A percentile compares a stretch with the other conserved stretches of the same genome.
Evolutionary conservation across 1,139 yeast species (phyloP).

Genomic region (Protomyces arabidopsidicola): DNA sequence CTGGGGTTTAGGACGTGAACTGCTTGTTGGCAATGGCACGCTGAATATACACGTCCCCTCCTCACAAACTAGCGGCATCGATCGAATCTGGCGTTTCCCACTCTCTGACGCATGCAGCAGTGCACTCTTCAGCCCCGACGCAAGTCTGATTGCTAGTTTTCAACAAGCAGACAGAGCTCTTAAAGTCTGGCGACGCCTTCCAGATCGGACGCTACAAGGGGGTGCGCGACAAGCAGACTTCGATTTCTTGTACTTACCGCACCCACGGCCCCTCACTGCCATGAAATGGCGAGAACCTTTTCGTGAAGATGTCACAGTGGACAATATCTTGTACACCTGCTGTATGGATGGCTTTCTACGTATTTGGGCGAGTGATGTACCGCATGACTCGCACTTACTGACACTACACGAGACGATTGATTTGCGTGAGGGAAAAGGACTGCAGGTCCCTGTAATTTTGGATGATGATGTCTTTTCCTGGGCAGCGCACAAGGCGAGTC

Average conservation of each 20-base stretch:
- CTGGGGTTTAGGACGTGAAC: conserved; percentile 65
- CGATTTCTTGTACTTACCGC: conserved; percentile 65
- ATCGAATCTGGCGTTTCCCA: conserved; percentile 47
- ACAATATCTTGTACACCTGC: conserved; percentile 55
- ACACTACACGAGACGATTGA: conserved; percentile 34
- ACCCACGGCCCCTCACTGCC: conserved; percentile 54
- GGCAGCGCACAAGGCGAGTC: conserved; percentile 21
- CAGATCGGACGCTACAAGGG: conserved; percentile 58
- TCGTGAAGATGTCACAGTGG: conserved; percentile 35
- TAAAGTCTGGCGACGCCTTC: conserved; percentile 60
- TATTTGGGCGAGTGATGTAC: conserved; percentile 69
- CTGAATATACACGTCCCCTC: conserved; percentile 56
- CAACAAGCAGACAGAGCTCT: conserved; percentile 60
- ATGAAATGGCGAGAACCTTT: conserved; percentile 51
- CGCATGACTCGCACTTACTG: conserved; percentile 33
- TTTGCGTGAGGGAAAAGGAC: conserved; percentile 28
- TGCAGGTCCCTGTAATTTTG: conserved; percentile 45
- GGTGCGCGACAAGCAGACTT: conserved; percentile 56
- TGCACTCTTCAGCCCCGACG: conserved; percentile 51
- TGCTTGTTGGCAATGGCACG: conserved; percentile 57
- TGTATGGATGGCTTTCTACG: conserved; percentile 55
- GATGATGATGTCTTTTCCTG: conserved; percentile 39
- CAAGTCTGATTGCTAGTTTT: conserved; percentile 61
- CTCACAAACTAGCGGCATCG: conserved; percentile 46
- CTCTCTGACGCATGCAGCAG: conserved; percentile 40